These are phyloP conservation scores for Pichia sp. DNA, from an alignment of 1,139 yeast species.

Conservation along the genomic window DNA sequence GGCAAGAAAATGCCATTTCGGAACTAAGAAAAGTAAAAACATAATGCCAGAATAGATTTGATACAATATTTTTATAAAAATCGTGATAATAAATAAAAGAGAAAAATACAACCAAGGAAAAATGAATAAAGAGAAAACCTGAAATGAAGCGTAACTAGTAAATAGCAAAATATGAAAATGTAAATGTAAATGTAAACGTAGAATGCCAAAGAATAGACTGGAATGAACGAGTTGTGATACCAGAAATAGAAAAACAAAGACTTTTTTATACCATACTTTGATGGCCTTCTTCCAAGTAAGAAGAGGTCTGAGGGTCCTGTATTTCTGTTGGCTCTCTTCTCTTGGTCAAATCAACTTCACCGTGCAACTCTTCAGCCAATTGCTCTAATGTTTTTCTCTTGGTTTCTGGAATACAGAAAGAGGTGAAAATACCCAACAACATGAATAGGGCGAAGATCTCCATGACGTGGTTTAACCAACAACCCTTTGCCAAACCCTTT, in stretches of 20 bases:
- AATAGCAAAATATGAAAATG: not conserved
- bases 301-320: constrained; percentile 6
- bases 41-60: not conserved
- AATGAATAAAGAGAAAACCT: not conserved
- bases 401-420: constrained; percentile 80
- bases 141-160: not conserved
- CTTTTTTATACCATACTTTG: constrained; percentile 10
- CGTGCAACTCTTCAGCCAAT: constrained; percentile 72
- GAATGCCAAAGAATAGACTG: not conserved
- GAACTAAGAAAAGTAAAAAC: not conserved
- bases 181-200: not conserved
- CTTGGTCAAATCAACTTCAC: constrained; percentile 50
- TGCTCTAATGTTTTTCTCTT: constrained; percentile 85
- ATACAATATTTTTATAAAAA: constrained; percentile 1
- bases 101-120: not conserved
- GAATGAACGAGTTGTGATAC: not conserved
- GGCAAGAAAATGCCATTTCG: not conserved
- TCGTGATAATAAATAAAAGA: not conserved
- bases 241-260: not conserved
- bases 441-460: constrained; percentile 88
- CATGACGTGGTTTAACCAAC: constrained; percentile 90
- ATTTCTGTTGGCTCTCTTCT: constrained; percentile 1
- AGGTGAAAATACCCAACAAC: constrained; percentile 65
- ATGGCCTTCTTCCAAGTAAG: not conserved
- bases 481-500: constrained; percentile 44